phyloP scores from a whole-genome alignment of 1,139 yeast species.

The Yamadazyma membranifaciens region DNA sequence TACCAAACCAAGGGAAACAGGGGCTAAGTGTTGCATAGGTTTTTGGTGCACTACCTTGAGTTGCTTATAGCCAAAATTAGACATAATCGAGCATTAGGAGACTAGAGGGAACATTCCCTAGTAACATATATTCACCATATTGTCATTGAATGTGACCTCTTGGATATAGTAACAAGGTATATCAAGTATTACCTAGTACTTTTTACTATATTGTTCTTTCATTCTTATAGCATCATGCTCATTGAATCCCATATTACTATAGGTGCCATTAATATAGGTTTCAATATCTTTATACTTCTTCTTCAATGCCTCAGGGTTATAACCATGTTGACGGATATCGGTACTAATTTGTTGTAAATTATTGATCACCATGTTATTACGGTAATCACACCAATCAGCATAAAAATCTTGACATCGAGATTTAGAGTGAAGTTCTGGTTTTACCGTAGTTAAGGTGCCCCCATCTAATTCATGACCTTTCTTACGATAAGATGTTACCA shows the following conservation, averaged over 20 bases:
- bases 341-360: conserved; percentile 31
- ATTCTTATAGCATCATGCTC: conserved; percentile 1
- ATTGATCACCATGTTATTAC: conserved; percentile 34
- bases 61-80: no score
- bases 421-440: conserved; percentile 37
- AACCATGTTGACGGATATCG: conserved; percentile 23
- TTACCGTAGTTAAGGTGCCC: conserved; percentile 33
- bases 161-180: no score
- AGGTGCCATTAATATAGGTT: conserved; percentile 36
- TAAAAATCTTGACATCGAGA: conserved; percentile 32
- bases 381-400: conserved; percentile 38
- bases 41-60: no score
- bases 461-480: conserved; percentile 27
- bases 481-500: conserved; percentile 41
- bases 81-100: no score
- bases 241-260: conserved; percentile 42
- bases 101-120: no score
- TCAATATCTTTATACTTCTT: conserved; percentile 36
- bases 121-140: background rate
- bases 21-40: no score
- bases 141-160: no score
- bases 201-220: background rate
- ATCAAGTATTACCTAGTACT: no score
- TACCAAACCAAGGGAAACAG: no score
- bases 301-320: conserved; percentile 38